Evolutionary conservation across 129 eudicot genomes (phyloP).

Genomic region (Helianthus annuus): HanXRQr2.0-SUNRISE NC_035446.2:111147291-111147790

Average conservation of each 20-base stretch:
- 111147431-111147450: too few relatives aligned
- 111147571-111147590: neutral
- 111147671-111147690: slow-evolving; percentile 41
- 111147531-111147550: slow-evolving; percentile 7
- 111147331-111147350: too few relatives aligned
- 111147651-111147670: slow-evolving; percentile 29
- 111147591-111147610: slow-evolving; percentile 19
- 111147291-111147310: too few relatives aligned
- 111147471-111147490: slow-evolving; percentile 4
- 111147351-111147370: too few relatives aligned
- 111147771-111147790: slow-evolving; percentile 99
- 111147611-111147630: slow-evolving; percentile 16
- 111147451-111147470: too few relatives aligned
- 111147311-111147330: too few relatives aligned
- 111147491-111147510: neutral
- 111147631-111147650: slow-evolving; percentile 9
- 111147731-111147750: slow-evolving; percentile 88
- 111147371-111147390: too few relatives aligned
- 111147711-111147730: slow-evolving; percentile 73
- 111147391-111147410: too few relatives aligned
- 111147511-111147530: neutral
- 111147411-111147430: too few relatives aligned
- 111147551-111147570: slow-evolving; percentile 12
- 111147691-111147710: slow-evolving; percentile 44
- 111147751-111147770: slow-evolving; percentile 86